phyloP scores from a whole-genome alignment of 1,139 yeast genomes.

The Hemisphaericaspora xylofermentans region DNA sequence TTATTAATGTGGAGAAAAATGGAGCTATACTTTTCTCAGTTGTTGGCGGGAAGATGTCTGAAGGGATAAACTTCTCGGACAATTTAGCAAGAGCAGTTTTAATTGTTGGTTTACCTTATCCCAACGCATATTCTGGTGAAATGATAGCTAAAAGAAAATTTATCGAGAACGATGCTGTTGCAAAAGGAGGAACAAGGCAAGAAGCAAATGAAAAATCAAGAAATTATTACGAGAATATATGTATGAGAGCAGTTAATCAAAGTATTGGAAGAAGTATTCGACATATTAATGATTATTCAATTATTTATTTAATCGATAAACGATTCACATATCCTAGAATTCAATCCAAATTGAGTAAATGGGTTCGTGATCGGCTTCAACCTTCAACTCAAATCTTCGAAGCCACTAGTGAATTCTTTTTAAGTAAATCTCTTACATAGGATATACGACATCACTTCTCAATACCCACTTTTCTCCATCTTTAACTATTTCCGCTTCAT shows the following conservation, averaged over 20 bases:
- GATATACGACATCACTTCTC: conserved; percentile 56
- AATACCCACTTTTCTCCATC: conserved; percentile 64
- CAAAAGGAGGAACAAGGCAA: conserved; percentile 38
- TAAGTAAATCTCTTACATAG: conserved; percentile 2
- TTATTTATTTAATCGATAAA: conserved; percentile 67
- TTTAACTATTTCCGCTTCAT: conserved; percentile 56
- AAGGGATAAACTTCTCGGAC: conserved; percentile 90
- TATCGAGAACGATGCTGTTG: conserved; percentile 49
- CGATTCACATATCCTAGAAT: conserved; percentile 54
- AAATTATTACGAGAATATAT: conserved; percentile 78
- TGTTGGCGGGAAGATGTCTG: conserved; percentile 92
- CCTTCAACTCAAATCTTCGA: not conserved
- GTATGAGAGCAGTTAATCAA: conserved; percentile 92
- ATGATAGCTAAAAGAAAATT: conserved; percentile 69
- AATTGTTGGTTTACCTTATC: conserved; percentile 89
- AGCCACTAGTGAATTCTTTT: conserved; percentile 4
- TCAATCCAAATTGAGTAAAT: conserved; percentile 64
- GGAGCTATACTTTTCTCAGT: conserved; percentile 82
- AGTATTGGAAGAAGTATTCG: conserved; percentile 92
- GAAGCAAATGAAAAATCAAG: conserved; percentile 49
- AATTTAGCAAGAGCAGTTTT: conserved; percentile 83
- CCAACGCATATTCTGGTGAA: conserved; percentile 83
- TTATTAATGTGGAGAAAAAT: conserved; percentile 19
- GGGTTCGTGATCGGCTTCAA: conserved; percentile 58
- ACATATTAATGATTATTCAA: conserved; percentile 78